Evolutionary conservation across 2,329 filamentous ascomycete genomes (phyloP).

Genomic region (Lasiodiplodia sp.): DNA sequence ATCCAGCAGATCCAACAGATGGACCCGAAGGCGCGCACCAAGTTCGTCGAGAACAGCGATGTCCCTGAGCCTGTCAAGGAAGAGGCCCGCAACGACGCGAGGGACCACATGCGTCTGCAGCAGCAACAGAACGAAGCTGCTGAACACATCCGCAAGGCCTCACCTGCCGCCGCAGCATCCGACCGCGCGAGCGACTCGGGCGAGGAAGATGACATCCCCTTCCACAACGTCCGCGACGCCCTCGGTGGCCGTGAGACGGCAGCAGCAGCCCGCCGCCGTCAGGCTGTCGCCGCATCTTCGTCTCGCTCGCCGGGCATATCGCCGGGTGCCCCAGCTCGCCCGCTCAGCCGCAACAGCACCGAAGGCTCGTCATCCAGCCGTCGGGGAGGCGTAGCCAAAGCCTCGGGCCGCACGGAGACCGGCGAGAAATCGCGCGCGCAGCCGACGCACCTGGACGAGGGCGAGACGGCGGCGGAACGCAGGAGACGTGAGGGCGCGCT

Average conservation of each 20-base stretch:
- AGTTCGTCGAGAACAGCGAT: conserved; percentile 56
- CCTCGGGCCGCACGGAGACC: conserved; percentile 29
- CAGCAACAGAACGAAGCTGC: conserved; percentile 34
- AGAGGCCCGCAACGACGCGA: conserved; percentile 53
- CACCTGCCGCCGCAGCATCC: not conserved
- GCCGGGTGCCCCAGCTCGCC: conserved; percentile 31
- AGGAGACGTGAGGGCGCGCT: conserved; percentile 77
- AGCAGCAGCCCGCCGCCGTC: conserved; percentile 54
- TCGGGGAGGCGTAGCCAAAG: conserved; percentile 11
- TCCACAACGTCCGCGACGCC: conserved; percentile 53
- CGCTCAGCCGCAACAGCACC: conserved; percentile 42
- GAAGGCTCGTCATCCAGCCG: conserved; percentile 1
- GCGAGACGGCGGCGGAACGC: conserved; percentile 77
- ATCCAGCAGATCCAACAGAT: conserved; percentile 76
- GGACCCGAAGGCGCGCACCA: conserved; percentile 69
- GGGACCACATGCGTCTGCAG: conserved; percentile 40
- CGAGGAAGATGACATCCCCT: conserved; percentile 55
- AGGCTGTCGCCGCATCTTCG: conserved; percentile 35
- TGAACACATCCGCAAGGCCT: conserved; percentile 1
- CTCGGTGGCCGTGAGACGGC: conserved; percentile 43
- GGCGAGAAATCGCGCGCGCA: conserved; percentile 29
- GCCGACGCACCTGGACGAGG: conserved; percentile 49
- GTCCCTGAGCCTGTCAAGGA: conserved; percentile 57
- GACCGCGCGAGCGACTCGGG: not conserved
- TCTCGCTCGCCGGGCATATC: conserved; percentile 40